phyloP scores from a whole-genome alignment of 148 eudicot genomes.

The Rhododendron mucronatum region DNA sequence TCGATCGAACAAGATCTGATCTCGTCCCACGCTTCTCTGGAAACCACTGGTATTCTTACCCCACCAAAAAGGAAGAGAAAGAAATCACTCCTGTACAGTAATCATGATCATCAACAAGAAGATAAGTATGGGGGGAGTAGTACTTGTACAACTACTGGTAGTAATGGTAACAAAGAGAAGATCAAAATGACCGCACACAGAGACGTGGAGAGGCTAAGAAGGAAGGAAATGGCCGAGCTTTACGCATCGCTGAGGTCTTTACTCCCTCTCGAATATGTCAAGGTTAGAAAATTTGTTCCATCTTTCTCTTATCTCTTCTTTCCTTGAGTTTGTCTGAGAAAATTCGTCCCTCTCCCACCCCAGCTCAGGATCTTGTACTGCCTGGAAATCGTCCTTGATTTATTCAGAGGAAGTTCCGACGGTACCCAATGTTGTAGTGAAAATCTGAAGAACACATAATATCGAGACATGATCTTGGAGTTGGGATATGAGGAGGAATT shows the following conservation, averaged over 20 bases:
- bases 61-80: neutral
- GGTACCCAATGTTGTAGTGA: neutral
- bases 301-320: neutral
- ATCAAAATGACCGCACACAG: conserved; percentile 33
- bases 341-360: neutral
- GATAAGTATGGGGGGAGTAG: neutral
- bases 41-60: neutral
- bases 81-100: neutral
- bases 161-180: neutral
- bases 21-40: conserved; percentile 8
- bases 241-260: conserved; percentile 52
- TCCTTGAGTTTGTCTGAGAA: neutral
- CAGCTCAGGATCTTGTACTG: neutral
- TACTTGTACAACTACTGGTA: neutral
- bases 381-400: too few relatives aligned
- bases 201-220: conserved; percentile 65
- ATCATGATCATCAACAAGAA: neutral
- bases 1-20: conserved; percentile 15
- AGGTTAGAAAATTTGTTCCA: conserved; percentile 30
- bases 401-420: too few relatives aligned
- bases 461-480: neutral
- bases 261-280: conserved; percentile 61
- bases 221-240: conserved; percentile 71
- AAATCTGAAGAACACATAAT: neutral
- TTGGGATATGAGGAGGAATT: neutral